Conservation (phyloP, 495 filamentous ascomycete genomes). For the Penicillium turbatum region DNA sequence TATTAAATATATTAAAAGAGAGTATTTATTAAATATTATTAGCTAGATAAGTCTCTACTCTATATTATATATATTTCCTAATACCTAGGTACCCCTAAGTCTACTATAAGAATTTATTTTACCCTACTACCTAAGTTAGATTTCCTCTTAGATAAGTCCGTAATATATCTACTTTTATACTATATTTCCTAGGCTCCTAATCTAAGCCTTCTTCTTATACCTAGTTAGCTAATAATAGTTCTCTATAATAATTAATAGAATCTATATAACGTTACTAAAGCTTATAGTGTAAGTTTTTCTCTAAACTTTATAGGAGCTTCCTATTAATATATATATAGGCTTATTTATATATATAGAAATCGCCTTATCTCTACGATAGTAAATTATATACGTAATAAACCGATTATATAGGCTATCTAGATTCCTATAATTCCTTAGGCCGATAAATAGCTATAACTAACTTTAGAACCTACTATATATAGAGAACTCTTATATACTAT, state of each 20-base stretch:
- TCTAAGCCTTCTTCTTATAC: not conserved
- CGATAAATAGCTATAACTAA: no score
- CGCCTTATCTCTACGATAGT: no score
- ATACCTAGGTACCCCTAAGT: no score
- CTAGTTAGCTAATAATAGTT: not conserved
- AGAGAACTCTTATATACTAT: no score
- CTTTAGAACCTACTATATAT: no score
- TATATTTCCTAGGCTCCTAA: not conserved
- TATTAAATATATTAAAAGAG: no score
- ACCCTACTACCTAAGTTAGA: not conserved
- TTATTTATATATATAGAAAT: not conserved
- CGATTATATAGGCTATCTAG: no score
- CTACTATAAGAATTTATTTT: not conserved
- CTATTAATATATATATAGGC: not conserved
- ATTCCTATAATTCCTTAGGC: no score
- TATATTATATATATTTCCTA: no score
- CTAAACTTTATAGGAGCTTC: not conserved
- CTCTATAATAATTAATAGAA: slow-evolving; percentile 1
- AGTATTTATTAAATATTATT: no score
- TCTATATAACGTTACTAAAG: not conserved
- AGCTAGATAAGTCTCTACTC: no score
- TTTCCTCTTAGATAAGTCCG: not conserved
- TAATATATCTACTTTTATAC: not conserved
- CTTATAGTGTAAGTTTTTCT: not conserved
- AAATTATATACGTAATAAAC: no score